A percentile compares a stretch with the other conserved stretches of the same genome.
phyloP scores from a whole-genome alignment of 2,329 filamentous ascomycete genomes.

The Biscogniauxia marginata region DNA sequence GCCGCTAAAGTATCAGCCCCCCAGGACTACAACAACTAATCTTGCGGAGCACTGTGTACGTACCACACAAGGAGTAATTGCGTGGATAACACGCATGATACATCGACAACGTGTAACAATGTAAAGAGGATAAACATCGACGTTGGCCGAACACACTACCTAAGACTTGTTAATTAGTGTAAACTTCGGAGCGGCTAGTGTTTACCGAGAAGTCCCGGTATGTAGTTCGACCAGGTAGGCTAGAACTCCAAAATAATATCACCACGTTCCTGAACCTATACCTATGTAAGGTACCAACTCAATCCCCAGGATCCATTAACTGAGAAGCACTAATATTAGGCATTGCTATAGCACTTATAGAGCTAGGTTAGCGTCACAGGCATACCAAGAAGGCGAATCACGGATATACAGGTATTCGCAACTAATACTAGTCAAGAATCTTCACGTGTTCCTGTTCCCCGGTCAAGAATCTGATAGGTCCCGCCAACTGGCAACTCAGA shows the following conservation, averaged over 20 bases:
- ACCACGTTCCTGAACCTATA: not conserved
- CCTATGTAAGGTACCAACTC: not conserved
- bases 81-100: not conserved
- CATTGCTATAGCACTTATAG: not conserved
- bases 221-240: too few relatives aligned
- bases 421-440: not conserved
- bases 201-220: not conserved
- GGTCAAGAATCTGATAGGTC: not conserved
- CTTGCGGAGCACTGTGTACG: not conserved
- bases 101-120: too few relatives aligned
- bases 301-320: not conserved
- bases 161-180: not conserved
- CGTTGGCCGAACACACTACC: not conserved
- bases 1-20: constrained; percentile 25
- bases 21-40: not conserved
- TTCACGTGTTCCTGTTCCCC: not conserved
- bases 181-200: not conserved
- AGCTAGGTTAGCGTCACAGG: not conserved
- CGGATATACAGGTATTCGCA: not conserved
- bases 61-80: not conserved
- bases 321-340: not conserved
- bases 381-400: not conserved
- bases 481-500: not conserved
- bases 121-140: too few relatives aligned
- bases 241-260: not conserved